Evolutionary conservation across 108 stramenopile genomes (phyloP).

Genomic region (Cyclotella kingstonii): DNA sequence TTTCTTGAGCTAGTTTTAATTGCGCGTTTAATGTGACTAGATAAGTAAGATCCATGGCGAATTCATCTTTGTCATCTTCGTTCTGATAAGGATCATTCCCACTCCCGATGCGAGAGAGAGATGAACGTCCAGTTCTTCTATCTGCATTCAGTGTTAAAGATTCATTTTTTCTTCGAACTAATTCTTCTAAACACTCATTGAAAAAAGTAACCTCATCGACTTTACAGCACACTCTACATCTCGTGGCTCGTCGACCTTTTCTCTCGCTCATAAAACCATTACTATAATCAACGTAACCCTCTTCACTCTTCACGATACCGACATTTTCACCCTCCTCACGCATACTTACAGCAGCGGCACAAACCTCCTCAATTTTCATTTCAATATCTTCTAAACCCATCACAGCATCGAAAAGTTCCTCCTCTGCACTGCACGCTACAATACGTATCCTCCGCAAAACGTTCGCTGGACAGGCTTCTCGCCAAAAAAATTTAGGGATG

Average conservation of each 20-base stretch:
- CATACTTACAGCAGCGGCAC: conserved; percentile 21
- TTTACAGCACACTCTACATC: conserved; percentile 5
- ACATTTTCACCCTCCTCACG: conserved; percentile 9
- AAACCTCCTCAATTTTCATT: conserved; percentile 46
- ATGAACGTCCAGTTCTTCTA: conserved; percentile 18
- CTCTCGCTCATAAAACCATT: conserved; percentile 7
- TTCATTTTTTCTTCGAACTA: conserved; percentile 44
- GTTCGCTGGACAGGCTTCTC: conserved; percentile 48
- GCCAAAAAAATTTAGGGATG: conserved; percentile 72
- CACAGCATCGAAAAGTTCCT: conserved; percentile 60
- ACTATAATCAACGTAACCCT: background rate
- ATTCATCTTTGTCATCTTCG: conserved; percentile 2
- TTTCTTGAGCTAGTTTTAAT: conserved; percentile 49
- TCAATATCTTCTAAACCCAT: conserved; percentile 63
- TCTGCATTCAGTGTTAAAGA: conserved; percentile 38
- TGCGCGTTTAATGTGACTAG: conserved; percentile 46
- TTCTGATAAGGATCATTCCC: background rate
- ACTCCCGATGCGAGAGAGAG: too few species aligned
- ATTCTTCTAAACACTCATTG: conserved; percentile 41
- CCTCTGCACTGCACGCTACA: conserved; percentile 52
- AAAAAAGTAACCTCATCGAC: conserved; percentile 33
- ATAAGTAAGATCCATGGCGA: conserved; percentile 44
- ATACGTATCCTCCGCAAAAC: conserved; percentile 65
- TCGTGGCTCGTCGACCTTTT: background rate
- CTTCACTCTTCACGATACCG: conserved; percentile 9